Percentiles rank a stretch among this genome's conserved stretches.
These are phyloP conservation scores for Biscogniauxia sp. DNA, from an alignment of 2,329 filamentous ascomycete genomes.

Conservation along the genomic window DNA sequence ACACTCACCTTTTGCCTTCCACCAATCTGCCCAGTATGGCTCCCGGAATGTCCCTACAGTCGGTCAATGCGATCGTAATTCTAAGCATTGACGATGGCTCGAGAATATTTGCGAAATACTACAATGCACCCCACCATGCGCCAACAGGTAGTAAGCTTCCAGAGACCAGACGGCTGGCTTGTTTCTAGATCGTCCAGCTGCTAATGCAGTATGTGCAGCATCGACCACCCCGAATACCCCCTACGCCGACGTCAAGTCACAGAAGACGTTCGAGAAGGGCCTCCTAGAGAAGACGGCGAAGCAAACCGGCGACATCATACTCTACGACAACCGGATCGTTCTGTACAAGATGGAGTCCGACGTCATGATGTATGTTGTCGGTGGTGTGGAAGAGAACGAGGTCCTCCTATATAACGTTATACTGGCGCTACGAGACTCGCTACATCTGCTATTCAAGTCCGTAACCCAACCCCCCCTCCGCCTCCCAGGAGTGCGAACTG, in stretches of 20 bases:
- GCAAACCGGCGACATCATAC: constrained; percentile 91
- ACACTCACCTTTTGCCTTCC: background rate
- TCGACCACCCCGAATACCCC: constrained; percentile 63
- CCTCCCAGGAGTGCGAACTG: background rate
- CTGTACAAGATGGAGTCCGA: constrained; percentile 98
- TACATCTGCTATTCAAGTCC: constrained; percentile 91
- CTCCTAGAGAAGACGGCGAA: constrained; percentile 94
- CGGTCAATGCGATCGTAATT: constrained; percentile 74
- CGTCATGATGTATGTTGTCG: constrained; percentile 93
- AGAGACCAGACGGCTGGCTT: background rate
- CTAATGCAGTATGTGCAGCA: constrained; percentile 32
- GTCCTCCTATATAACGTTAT: constrained; percentile 94
- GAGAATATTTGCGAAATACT: constrained; percentile 80
- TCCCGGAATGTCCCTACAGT: constrained; percentile 72
- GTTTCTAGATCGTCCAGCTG: background rate
- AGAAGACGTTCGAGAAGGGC: constrained; percentile 96
- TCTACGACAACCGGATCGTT: constrained; percentile 95
- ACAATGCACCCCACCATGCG: constrained; percentile 53
- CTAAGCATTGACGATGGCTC: constrained; percentile 84
- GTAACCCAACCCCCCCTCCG: constrained; percentile 25
- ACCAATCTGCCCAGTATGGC: constrained; percentile 51
- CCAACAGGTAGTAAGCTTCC: constrained; percentile 25
- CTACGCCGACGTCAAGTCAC: constrained; percentile 85
- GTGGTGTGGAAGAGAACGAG: constrained; percentile 91
- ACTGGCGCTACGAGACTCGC: constrained; percentile 81